Evolutionary conservation across 2,329 filamentous ascomycete species (phyloP), one percentile per base, ranked within the genome.

Genomic region (Ophiocordyceps robertsii): DNA sequence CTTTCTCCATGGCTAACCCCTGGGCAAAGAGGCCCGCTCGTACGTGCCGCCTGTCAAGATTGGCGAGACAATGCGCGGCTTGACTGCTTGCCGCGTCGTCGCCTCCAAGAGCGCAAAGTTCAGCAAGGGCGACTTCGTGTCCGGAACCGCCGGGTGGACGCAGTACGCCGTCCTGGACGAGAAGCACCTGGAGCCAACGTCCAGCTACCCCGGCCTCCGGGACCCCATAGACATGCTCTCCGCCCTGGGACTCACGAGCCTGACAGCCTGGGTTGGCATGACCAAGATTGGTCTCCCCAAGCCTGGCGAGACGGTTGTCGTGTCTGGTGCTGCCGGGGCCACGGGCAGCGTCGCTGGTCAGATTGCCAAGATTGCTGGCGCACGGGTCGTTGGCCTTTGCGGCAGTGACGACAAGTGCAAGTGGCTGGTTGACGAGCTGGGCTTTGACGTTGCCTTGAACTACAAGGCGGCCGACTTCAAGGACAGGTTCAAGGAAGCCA

Each of bases 221-320:
- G 57, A 63, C 44, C 53, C 66, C 17, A 78, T 77, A 13, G 80
- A 85, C 56, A 69, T 76, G 12, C 64, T 82, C 42, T 76, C 77
- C 5, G 70, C 73, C 21, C 64, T 75, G 31, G 84, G 84, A 12
- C 64, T 77, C 58, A 85, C 82, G 0, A 81, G 81, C 3, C 52
- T 88, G 47, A 89, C 84, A 0, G 84, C 84, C 2, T 89, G 85
- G 63, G 83, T 84, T 48, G 84, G 84, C 17, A 75, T 89, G 56
- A 59, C 75, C 29, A 72, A 82, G 43, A 73, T 89, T 38, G 84
- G 76, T 3, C 65, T 81, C 43, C 75, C 82, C 35, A 77, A 80
- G 58, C 59, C 72, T 3, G 82, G 82, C 5, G 82, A 89, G 49
- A 78, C 82, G 4, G 83, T 90, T 1, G 82, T 89, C 8, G 80